phyloP scores from a whole-genome alignment of 768 basidiomycete genomes.

The Tulasnella sp. region DNA sequence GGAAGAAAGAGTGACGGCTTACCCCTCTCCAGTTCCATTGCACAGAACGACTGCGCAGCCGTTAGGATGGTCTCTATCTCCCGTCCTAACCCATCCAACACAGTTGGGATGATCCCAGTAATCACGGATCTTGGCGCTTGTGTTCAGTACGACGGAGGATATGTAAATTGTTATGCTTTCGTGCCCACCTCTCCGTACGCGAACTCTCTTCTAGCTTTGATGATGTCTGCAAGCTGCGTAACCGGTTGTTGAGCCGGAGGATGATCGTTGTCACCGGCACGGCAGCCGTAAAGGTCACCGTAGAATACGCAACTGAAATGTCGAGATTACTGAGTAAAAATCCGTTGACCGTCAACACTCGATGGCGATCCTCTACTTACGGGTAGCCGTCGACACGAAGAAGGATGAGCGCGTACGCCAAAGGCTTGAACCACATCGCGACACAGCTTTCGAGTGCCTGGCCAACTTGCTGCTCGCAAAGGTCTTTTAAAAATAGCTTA shows the following conservation, averaged over 20 bases:
- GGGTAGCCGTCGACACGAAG: conserved; percentile 30
- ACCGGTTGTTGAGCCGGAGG: conserved; percentile 27
- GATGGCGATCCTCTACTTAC: neutral
- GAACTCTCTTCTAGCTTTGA: conserved; percentile 29
- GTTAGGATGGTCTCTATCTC: conserved; percentile 28
- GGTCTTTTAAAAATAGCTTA: neutral
- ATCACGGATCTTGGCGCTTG: conserved; percentile 20
- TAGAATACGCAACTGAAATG: conserved; percentile 30
- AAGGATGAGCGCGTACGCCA: conserved; percentile 32
- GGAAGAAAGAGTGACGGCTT: neutral
- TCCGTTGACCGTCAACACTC: neutral
- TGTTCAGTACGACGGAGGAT: neutral
- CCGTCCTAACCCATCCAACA: conserved; percentile 30
- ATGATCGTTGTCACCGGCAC: conserved; percentile 17
- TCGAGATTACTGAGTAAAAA: neutral
- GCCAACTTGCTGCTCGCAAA: conserved; percentile 26
- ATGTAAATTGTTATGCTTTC: neutral
- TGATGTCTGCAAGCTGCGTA: conserved; percentile 28
- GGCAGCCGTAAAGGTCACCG: conserved; percentile 30
- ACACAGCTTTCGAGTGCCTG: conserved; percentile 31
- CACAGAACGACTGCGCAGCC: conserved; percentile 31
- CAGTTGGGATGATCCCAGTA: conserved; percentile 32
- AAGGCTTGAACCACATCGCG: conserved; percentile 29
- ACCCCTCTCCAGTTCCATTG: conserved; percentile 30
- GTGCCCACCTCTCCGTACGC: conserved; percentile 28